Percentiles rank a stretch among this genome's conserved stretches.
These are phyloP conservation scores for Prunus mira DNA, from an alignment of 306 rosid genomes.

Conservation along the genomic window DNA sequence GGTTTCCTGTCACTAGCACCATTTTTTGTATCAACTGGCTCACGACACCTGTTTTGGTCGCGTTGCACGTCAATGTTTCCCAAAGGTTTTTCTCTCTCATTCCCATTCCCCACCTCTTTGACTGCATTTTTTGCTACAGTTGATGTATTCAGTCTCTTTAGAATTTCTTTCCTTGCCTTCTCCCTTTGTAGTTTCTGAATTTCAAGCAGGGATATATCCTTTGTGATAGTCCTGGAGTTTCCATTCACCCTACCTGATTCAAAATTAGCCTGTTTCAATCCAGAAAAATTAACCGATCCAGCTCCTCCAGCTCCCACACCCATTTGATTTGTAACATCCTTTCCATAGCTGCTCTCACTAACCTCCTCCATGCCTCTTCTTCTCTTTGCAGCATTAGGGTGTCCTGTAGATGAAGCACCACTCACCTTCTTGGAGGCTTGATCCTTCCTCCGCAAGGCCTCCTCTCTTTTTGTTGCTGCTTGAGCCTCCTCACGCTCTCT, in stretches of 20 bases:
- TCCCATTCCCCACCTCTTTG: slow-evolving; percentile 19
- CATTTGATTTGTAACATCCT: slow-evolving; percentile 36
- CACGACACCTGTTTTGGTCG: slow-evolving; percentile 4
- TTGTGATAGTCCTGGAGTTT: slow-evolving; percentile 21
- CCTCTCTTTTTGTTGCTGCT: slow-evolving; percentile 63
- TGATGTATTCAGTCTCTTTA: slow-evolving; percentile 37
- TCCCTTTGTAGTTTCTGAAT: slow-evolving; percentile 43
- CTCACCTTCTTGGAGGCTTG: slow-evolving; percentile 46
- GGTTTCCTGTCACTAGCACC: slow-evolving; percentile 16
- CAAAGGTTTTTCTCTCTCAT: slow-evolving; percentile 23
- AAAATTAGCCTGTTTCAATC: slow-evolving; percentile 25
- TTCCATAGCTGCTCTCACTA: slow-evolving; percentile 28
- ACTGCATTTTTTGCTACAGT: slow-evolving; percentile 14
- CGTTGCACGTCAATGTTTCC: background rate
- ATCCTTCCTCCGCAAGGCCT: slow-evolving; percentile 56
- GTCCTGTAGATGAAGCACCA: slow-evolving; percentile 35
- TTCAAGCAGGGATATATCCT: slow-evolving; percentile 40
- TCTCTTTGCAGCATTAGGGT: slow-evolving; percentile 55
- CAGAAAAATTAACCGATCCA: slow-evolving; percentile 13
- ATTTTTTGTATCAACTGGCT: slow-evolving; percentile 15
- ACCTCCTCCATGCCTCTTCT: slow-evolving; percentile 57
- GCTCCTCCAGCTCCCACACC: slow-evolving; percentile 37
- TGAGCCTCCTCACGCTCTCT: slow-evolving; percentile 90
- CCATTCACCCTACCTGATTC: slow-evolving; percentile 27
- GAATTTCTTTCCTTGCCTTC: slow-evolving; percentile 69